These are phyloP conservation scores for Cordyceps farinosa DNA, from an alignment of 2,329 filamentous ascomycete genomes.

Conservation along the genomic window DNA sequence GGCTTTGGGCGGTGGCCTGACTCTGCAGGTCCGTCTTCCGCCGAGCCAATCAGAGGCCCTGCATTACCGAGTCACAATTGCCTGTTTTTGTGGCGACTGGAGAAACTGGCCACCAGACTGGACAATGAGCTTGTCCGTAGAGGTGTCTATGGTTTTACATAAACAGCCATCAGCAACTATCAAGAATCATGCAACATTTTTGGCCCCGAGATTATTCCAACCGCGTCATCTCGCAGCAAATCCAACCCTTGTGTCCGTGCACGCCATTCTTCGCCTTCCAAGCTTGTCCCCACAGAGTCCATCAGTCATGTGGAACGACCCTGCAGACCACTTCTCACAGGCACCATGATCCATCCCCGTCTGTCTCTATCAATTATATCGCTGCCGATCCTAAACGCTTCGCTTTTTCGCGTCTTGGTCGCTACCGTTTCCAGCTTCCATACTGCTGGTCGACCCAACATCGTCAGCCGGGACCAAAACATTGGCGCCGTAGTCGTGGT, in stretches of 20 bases:
- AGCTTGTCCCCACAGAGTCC: neutral
- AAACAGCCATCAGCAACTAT: neutral
- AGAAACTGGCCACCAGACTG: neutral
- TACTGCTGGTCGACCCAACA: constrained; percentile 7
- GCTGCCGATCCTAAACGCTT: neutral
- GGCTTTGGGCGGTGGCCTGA: constrained; percentile 29
- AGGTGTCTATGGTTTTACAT: neutral
- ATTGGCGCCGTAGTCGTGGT: constrained; percentile 26
- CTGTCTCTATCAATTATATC: neutral
- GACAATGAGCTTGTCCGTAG: neutral
- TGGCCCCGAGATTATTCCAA: neutral
- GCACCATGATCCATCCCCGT: neutral
- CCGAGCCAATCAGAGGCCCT: constrained; percentile 36
- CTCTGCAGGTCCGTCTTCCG: constrained; percentile 28
- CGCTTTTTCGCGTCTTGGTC: constrained; percentile 4
- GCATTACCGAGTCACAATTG: constrained; percentile 30
- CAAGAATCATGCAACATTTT: neutral
- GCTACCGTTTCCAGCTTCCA: constrained; percentile 4
- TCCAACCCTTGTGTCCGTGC: neutral
- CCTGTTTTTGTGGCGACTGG: constrained; percentile 13
- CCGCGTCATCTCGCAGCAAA: neutral
- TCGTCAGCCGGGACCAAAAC: constrained; percentile 3
- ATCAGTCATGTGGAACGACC: neutral
- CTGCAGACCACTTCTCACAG: constrained; percentile 12
- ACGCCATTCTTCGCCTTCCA: neutral